These are phyloP conservation scores for Alternaria arborescens DNA, from an alignment of 2,329 filamentous ascomycete species.

Conservation along the genomic window DNA sequence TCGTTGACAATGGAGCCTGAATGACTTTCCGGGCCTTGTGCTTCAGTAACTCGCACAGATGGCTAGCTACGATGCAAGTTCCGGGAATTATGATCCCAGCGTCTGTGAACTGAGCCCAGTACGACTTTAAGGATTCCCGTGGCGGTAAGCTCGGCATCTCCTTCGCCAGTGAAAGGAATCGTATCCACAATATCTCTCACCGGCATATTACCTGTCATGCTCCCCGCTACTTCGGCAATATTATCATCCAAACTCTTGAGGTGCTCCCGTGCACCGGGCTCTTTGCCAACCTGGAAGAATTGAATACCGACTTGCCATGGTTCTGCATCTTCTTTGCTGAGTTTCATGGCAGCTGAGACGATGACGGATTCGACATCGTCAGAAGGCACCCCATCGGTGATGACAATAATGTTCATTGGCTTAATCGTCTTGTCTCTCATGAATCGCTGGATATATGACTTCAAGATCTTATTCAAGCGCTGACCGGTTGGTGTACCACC, in stretches of 20 bases:
- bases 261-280: constrained; percentile 69
- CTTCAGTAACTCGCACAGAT: neutral
- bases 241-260: constrained; percentile 80
- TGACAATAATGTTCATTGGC: constrained; percentile 89
- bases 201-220: too few species aligned
- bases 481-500: constrained; percentile 78
- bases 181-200: constrained; percentile 90
- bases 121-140: constrained; percentile 76
- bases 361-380: constrained; percentile 79
- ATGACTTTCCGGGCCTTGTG: neutral
- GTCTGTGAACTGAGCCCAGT: constrained; percentile 76
- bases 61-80: constrained; percentile 38
- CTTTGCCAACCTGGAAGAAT: constrained; percentile 92
- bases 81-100: constrained; percentile 62
- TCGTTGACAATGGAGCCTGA: neutral
- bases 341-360: constrained; percentile 70
- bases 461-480: constrained; percentile 74
- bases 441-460: constrained; percentile 72
- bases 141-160: constrained; percentile 66
- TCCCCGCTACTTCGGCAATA: constrained; percentile 60
- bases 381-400: constrained; percentile 85
- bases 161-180: constrained; percentile 71
- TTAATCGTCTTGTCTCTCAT: constrained; percentile 65
- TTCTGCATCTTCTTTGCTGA: constrained; percentile 74
- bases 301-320: constrained; percentile 89